Percentiles rank a stretch among this genome's conserved stretches.
These are phyloP conservation scores for Flaveria sonorensis DNA, from an alignment of 129 eudicot genomes.

Conservation along the genomic window DNA sequence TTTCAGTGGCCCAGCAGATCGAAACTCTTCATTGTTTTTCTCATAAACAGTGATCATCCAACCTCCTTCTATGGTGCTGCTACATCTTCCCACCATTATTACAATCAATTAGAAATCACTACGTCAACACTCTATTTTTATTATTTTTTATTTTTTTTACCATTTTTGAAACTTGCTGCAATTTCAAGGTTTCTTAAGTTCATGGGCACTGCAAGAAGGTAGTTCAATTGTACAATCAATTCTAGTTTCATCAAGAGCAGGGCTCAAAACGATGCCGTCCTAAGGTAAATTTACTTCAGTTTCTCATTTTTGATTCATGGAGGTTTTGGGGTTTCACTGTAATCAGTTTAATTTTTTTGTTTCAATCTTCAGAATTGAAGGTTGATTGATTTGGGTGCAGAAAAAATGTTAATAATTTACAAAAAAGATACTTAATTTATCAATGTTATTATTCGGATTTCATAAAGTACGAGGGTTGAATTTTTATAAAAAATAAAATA, in stretches of 20 bases:
- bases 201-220: slow-evolving; percentile 27
- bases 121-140: background rate
- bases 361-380: background rate
- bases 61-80: slow-evolving; percentile 69
- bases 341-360: background rate
- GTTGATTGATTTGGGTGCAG: background rate
- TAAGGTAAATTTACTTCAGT: slow-evolving; percentile 58
- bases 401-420: background rate
- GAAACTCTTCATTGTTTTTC: slow-evolving; percentile 52
- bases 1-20: slow-evolving; percentile 69
- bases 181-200: slow-evolving; percentile 40
- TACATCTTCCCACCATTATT: slow-evolving; percentile 26
- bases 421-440: background rate
- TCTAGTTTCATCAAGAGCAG: slow-evolving; percentile 37
- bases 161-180: slow-evolving; percentile 24
- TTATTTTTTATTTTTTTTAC: background rate
- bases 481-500: background rate
- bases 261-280: slow-evolving; percentile 67
- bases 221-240: slow-evolving; percentile 49
- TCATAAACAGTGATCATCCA: slow-evolving; percentile 57
- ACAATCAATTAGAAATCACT: background rate
- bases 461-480: background rate
- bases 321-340: slow-evolving; percentile 15
- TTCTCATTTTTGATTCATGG: slow-evolving; percentile 32
- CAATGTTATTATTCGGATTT: background rate